These are phyloP conservation scores for Eustoma russellianum DNA, from an alignment of 257 asterid genomes.

Conservation along the genomic window DNA sequence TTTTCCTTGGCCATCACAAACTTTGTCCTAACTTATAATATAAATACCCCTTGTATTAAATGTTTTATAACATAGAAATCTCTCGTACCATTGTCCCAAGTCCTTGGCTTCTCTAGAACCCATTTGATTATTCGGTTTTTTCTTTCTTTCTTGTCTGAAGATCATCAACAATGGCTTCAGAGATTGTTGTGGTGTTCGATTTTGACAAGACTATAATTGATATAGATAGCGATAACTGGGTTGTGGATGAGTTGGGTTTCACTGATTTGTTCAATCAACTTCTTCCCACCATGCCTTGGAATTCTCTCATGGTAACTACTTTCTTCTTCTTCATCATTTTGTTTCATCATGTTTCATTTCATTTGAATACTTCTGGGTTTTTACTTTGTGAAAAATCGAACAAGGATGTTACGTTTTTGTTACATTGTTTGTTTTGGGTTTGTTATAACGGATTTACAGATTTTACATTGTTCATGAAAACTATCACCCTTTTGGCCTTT, in stretches of 20 bases:
- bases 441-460: too few species aligned
- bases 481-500: too few species aligned
- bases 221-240: slow-evolving; percentile 38
- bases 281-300: slow-evolving; percentile 33
- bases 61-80: too few species aligned
- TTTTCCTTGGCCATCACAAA: too few species aligned
- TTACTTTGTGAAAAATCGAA: not conserved
- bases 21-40: too few species aligned
- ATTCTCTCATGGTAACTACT: slow-evolving; percentile 28
- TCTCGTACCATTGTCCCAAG: too few species aligned
- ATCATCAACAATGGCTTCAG: slow-evolving; percentile 13
- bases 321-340: not conserved
- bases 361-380: not conserved
- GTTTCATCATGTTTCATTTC: not conserved
- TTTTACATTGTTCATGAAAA: too few species aligned
- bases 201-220: slow-evolving; percentile 40
- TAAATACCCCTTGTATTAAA: too few species aligned
- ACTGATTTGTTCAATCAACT: slow-evolving; percentile 26
- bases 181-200: slow-evolving; percentile 30
- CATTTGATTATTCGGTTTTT: too few species aligned
- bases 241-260: slow-evolving; percentile 31
- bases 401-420: not conserved
- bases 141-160: too few species aligned
- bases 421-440: too few species aligned
- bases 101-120: too few species aligned